Evolutionary conservation across 2,329 filamentous ascomycete genomes (phyloP).

Genomic region (Ceratocystis papillata): DNA sequence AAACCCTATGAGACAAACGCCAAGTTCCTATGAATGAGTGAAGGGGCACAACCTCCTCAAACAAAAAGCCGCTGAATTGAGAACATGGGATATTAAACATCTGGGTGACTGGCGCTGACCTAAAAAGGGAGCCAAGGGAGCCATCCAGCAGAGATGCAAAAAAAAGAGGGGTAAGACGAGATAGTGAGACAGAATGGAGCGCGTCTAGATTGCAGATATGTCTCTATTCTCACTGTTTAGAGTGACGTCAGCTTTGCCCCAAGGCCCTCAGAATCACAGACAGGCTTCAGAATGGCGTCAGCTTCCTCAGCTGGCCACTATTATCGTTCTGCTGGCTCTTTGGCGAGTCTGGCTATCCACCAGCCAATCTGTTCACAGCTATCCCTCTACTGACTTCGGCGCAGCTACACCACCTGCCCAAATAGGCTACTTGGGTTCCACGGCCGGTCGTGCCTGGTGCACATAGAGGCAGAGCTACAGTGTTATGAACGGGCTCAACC

Average conservation of each 20-base stretch:
- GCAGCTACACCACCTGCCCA: not conserved
- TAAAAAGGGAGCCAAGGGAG: not conserved
- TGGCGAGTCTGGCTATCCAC: not conserved
- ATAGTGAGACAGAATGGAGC: not conserved
- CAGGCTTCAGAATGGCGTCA: not conserved
- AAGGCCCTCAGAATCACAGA: not conserved
- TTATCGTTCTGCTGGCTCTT: not conserved
- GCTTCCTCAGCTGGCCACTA: not conserved
- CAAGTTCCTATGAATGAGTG: not conserved
- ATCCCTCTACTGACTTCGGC: not conserved
- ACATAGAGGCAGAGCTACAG: conserved; percentile 1
- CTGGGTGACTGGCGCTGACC: not conserved
- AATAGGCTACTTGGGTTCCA: not conserved
- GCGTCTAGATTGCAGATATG: not conserved
- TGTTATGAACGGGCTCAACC: not conserved
- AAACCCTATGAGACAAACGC: not conserved
- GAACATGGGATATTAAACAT: not conserved
- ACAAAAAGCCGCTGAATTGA: not conserved
- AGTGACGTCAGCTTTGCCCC: conserved; percentile 3
- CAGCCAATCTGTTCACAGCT: not conserved
- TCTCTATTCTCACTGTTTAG: not conserved
- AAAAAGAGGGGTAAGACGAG: conserved; percentile 4
- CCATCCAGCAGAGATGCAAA: not conserved
- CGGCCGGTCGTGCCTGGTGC: not conserved
- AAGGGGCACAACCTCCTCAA: not conserved